Conservation (phyloP, 208 protist species). For the Trypanosoma vivax region DNA sequence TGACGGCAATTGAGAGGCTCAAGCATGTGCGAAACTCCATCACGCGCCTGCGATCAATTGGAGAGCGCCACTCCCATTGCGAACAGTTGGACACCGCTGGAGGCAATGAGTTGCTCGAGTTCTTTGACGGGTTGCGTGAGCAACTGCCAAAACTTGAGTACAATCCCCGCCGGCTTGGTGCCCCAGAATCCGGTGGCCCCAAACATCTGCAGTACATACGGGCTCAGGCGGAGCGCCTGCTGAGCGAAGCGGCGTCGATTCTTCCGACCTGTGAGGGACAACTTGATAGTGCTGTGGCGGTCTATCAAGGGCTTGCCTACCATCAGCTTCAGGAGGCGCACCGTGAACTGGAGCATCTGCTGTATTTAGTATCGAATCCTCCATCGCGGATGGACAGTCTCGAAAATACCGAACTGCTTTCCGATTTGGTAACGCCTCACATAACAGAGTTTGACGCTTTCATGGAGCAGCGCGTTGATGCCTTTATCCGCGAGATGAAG, state of each 20-base stretch:
- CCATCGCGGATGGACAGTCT: conserved; percentile 47
- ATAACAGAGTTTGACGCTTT: conserved; percentile 82
- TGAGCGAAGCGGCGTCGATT: conserved; percentile 10
- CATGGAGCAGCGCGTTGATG: conserved; percentile 42
- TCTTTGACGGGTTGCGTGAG: conserved; percentile 51
- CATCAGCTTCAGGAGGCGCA: conserved; percentile 57
- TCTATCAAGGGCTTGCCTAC: conserved; percentile 66
- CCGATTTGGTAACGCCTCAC: conserved; percentile 71
- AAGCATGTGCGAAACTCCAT: conserved; percentile 68
- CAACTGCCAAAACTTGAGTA: conserved; percentile 45
- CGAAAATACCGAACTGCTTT: conserved; percentile 58
- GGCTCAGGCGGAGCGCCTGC: conserved; percentile 31
- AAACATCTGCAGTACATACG: conserved; percentile 49
- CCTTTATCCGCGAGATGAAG: conserved; percentile 66
- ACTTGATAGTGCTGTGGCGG: conserved; percentile 20
- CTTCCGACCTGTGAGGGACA: conserved; percentile 16
- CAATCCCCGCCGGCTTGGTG: conserved; percentile 44
- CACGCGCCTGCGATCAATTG: conserved; percentile 67
- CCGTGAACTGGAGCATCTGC: conserved; percentile 55
- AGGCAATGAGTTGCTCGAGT: conserved; percentile 28
- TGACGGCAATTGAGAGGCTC: conserved; percentile 63
- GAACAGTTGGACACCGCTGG: conserved; percentile 55
- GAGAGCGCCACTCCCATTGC: conserved; percentile 67
- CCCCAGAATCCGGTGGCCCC: conserved; percentile 34
- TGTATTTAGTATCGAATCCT: conserved; percentile 31